Percentiles rank a stretch among this genome's conserved stretches.
phyloP scores from a whole-genome alignment of 2,329 filamentous ascomycete genomes.

The Pseudocercospora macadamiae region DNA sequence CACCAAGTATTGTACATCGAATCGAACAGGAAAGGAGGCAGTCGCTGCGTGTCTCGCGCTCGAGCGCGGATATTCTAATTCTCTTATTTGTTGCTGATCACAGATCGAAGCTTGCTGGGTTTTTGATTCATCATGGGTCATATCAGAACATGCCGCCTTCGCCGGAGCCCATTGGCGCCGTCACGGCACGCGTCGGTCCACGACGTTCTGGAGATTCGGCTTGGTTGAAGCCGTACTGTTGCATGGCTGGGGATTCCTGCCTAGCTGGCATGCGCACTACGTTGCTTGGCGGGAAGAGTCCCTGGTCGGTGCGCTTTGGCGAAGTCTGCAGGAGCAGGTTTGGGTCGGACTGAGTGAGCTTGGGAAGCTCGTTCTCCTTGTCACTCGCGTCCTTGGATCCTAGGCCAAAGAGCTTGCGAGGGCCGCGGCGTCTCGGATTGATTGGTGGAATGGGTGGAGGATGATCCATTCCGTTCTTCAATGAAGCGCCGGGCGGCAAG shows the following conservation, averaged over 20 bases:
- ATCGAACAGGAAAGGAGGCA: slow-evolving; percentile 1
- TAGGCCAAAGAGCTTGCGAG: slow-evolving; percentile 38
- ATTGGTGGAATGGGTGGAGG: slow-evolving; percentile 60
- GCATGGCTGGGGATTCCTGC: slow-evolving; percentile 13
- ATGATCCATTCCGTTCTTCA: slow-evolving; percentile 55
- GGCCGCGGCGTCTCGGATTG: slow-evolving; percentile 61
- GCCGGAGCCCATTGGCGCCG: slow-evolving; percentile 13
- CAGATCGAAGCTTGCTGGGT: slow-evolving; percentile 15
- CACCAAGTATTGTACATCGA: slow-evolving; percentile 9
- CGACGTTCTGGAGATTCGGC: slow-evolving; percentile 17
- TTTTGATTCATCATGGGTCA: slow-evolving; percentile 9
- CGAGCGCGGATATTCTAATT: slow-evolving; percentile 5
- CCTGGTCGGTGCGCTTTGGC: slow-evolving; percentile 6
- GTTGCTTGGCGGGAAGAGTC: slow-evolving; percentile 24
- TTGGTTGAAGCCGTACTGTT: slow-evolving; percentile 16
- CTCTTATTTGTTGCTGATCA: slow-evolving; percentile 15
- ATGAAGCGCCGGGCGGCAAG: slow-evolving; percentile 58
- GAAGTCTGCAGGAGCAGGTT: slow-evolving; percentile 15
- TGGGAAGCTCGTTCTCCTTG: slow-evolving; percentile 7
- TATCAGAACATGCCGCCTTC: slow-evolving; percentile 29
- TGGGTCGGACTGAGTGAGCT: slow-evolving; percentile 18
- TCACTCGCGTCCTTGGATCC: slow-evolving; percentile 12
- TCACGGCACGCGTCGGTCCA: slow-evolving; percentile 15
- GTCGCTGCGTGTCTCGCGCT: slow-evolving; percentile 8
- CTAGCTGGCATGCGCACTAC: slow-evolving; percentile 22